Percentiles rank a stretch among this genome's conserved stretches.
Conservation (phyloP, 139 green algal species). For the Coelastrella sp. region DNA sequence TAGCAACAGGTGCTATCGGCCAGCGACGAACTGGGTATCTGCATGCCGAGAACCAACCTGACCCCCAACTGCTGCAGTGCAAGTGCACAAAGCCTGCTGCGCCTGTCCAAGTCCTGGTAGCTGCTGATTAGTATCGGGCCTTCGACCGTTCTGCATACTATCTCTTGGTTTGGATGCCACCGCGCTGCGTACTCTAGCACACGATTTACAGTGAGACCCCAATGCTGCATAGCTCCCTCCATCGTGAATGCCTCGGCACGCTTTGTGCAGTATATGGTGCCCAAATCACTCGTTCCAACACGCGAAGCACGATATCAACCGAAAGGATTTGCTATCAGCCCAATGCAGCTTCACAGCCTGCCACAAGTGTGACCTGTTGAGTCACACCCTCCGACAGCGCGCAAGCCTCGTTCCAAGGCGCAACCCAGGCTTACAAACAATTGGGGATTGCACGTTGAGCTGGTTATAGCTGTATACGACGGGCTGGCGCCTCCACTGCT, state of each 20-base stretch:
- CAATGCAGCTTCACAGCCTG: no score
- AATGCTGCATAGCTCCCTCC: constrained; percentile 61
- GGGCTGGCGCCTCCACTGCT: no score
- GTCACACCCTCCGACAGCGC: no score
- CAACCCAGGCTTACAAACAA: no score
- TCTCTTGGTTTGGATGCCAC: constrained; percentile 76
- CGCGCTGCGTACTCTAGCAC: constrained; percentile 75
- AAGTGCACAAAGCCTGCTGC: constrained; percentile 67
- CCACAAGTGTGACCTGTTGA: no score
- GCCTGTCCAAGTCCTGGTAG: constrained; percentile 68
- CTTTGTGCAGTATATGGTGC: no score
- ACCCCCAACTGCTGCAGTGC: constrained; percentile 74
- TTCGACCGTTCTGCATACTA: constrained; percentile 61
- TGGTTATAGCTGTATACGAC: no score
- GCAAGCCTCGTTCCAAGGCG: no score
- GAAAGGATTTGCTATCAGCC: no score
- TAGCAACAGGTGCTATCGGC: not conserved
- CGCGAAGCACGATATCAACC: no score
- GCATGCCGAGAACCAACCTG: constrained; percentile 43
- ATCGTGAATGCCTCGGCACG: constrained; percentile 12
- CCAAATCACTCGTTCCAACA: no score
- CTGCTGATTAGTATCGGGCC: constrained; percentile 56
- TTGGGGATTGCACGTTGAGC: no score
- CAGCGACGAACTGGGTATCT: not conserved
- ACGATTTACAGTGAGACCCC: constrained; percentile 47